These are phyloP conservation scores for Odontarrhena argentea DNA, from an alignment of 345 rosid species.

Conservation along the genomic window DNA sequence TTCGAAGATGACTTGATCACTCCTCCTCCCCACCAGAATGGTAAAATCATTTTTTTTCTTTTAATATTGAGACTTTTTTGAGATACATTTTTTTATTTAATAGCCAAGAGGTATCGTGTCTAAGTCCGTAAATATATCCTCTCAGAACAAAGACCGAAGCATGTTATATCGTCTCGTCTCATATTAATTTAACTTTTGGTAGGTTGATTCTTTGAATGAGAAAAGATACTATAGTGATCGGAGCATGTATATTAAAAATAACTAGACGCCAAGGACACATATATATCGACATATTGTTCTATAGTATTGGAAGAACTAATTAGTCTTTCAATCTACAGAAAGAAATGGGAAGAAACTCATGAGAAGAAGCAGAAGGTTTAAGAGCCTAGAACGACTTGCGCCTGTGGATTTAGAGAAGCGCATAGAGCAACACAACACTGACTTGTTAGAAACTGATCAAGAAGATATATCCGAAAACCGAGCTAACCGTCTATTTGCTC, in stretches of 20 bases:
- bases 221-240: too few relatives aligned
- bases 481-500: constrained; percentile 35
- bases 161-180: too few relatives aligned
- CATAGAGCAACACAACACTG: constrained; percentile 35
- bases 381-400: constrained; percentile 49
- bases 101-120: too few relatives aligned
- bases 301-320: background rate
- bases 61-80: too few relatives aligned
- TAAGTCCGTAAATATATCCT: too few relatives aligned
- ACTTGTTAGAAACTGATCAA: background rate
- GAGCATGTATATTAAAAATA: too few relatives aligned
- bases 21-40: constrained; percentile 12
- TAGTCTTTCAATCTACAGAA: constrained; percentile 36
- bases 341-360: constrained; percentile 35
- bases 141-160: too few relatives aligned
- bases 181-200: too few relatives aligned
- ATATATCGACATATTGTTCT: too few relatives aligned
- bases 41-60: background rate
- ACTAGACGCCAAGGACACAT: too few relatives aligned
- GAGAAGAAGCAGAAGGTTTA: constrained; percentile 45
- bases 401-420: constrained; percentile 67
- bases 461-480: constrained; percentile 23
- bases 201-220: too few relatives aligned
- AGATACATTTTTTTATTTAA: too few relatives aligned
- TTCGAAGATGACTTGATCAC: constrained; percentile 36